Percentiles rank a stretch among this genome's conserved stretches.
phyloP scores from a whole-genome alignment of 495 filamentous ascomycete species.

The Aspergillus haitiensis region DNA sequence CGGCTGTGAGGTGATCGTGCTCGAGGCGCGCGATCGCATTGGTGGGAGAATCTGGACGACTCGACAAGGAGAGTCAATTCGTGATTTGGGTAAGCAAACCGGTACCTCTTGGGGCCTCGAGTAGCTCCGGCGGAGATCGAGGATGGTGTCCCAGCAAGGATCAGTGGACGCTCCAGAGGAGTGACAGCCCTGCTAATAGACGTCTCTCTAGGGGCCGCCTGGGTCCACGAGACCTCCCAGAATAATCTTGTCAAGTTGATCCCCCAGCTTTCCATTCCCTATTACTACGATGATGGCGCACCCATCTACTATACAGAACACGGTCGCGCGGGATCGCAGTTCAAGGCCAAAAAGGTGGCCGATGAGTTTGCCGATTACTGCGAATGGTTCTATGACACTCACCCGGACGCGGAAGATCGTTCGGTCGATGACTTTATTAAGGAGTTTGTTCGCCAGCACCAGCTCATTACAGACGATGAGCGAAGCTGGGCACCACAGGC shows the following conservation, averaged over 20 bases:
- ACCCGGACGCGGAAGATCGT: background rate
- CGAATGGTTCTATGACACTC: background rate
- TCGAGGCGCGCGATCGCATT: no score
- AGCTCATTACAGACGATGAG: background rate
- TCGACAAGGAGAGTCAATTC: no score
- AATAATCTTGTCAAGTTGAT: background rate
- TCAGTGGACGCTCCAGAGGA: no score
- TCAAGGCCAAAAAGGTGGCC: conserved; percentile 1
- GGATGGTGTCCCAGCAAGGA: no score
- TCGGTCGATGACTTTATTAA: background rate
- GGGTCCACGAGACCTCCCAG: background rate
- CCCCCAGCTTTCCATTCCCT: background rate
- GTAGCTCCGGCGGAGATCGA: no score
- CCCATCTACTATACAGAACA: background rate
- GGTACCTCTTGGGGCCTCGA: no score
- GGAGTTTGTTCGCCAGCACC: background rate
- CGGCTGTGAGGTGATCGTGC: no score
- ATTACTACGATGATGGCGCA: background rate
- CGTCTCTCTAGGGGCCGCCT: background rate
- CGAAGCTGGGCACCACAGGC: background rate
- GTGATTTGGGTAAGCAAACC: no score
- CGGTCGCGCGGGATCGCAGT: background rate
- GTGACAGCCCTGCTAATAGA: no score
- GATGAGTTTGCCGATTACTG: conserved; percentile 1
- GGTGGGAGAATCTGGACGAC: no score